Base-by-base conservation (phyloP, 768 basidiomycete genomes). In the Pisolithus orientalis region DNA sequence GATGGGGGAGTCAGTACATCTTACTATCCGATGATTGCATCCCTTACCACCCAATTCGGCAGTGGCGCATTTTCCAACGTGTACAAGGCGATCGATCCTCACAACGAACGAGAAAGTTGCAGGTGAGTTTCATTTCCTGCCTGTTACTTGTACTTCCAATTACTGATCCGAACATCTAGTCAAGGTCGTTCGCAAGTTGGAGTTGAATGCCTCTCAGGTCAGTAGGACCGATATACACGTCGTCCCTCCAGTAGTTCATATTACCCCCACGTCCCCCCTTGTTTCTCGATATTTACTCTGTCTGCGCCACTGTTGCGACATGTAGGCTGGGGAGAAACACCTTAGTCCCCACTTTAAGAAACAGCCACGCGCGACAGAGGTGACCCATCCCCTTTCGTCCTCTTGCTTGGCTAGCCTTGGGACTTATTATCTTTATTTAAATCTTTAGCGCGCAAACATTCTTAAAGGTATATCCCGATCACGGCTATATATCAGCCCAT, bases 51-150 rank as follows among this genome's bases (percentile, higher is more conserved):
- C 50, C 53, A 38, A 38, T 52, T 68, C 54, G 31, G 62, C 61
- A 90, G 85, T 62, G 95, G 95, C 54, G 95, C 95, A 40, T 99
- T 99, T 68, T 97, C 94, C n/a, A 92, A 96, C 65, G 95, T 99
- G 8, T 99, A 95, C 78, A 90, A 90, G 66, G 95, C 93, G 13
- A 60, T 87, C 50, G 89, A 97, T n/a, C 65, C 75, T 81, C 45
- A 72, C 76, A 37, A 85, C 84, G 10, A 84, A 84, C 39, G 78
- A 84, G 62, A 87, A 84, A 67, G 86, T 94, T 42, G 94, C 94
- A 58, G 86, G 94, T 86, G 66, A 59, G 79, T 76, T 24, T 50
- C 11, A 13, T 10, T 32, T 11, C 21, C 34, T 7, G 52, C 57
- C 31, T 17, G 5, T 42, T 39, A 32, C 32, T 43, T 32, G 38